Conservation (phyloP, 2,329 filamentous ascomycete species). For the Aspergillus sp. region DNA sequence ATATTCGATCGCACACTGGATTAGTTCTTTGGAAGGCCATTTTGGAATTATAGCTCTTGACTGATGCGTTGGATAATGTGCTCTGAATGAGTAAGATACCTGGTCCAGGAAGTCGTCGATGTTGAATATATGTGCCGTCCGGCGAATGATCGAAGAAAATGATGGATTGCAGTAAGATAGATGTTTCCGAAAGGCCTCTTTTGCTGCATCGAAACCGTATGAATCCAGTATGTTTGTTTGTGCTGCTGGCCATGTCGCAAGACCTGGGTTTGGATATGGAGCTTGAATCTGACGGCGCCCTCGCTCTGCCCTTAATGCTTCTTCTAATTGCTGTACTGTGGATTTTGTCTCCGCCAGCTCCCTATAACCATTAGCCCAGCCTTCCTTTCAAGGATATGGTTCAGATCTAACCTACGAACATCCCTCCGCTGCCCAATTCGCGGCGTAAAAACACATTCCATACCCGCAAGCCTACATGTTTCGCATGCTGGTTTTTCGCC, state of each 20-base stretch:
- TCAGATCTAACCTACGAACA: constrained; percentile 13
- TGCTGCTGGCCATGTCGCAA: no score
- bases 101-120: constrained; percentile 15
- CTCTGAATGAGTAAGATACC: constrained; percentile 7
- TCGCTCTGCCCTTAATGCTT: constrained; percentile 1
- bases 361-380: constrained; percentile 1
- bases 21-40: constrained; percentile 12
- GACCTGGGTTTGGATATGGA: no score
- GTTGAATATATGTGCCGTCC: constrained; percentile 12
- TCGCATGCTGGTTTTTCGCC: constrained; percentile 18
- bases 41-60: constrained; percentile 7
- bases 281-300: no score
- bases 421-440: constrained; percentile 10
- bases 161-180: constrained; percentile 14
- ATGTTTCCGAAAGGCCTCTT: constrained; percentile 15
- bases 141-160: constrained; percentile 11
- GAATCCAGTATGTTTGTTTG: constrained; percentile 1
- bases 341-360: constrained; percentile 16
- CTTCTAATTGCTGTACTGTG: constrained; percentile 14
- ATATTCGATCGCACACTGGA: constrained; percentile 14
- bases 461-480: constrained; percentile 13
- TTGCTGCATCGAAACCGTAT: constrained; percentile 11
- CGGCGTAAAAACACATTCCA: constrained; percentile 16
- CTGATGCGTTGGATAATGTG: constrained; percentile 1
- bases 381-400: no score